Evolutionary conservation across 2,329 filamentous ascomycete genomes (phyloP).

Genomic region (Aureobasidium subglaciale): DNA sequence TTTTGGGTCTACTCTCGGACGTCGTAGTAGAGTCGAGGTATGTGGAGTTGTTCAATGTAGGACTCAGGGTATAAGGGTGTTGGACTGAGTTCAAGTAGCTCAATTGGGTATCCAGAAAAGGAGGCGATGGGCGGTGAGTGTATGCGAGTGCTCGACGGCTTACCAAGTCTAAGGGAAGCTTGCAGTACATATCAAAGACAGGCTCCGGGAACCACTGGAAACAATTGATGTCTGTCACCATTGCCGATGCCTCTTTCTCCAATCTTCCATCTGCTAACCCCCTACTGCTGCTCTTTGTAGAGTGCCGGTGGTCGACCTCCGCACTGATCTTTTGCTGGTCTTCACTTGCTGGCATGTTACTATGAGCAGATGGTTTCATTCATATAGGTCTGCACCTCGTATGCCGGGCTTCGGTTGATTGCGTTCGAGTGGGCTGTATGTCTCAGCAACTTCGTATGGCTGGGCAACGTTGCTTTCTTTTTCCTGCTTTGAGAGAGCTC

Average conservation of each 20-base stretch:
- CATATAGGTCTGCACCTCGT: slow-evolving; percentile 13
- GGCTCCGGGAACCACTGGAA: background rate
- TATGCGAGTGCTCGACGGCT: slow-evolving; percentile 13
- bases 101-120: slow-evolving; percentile 7
- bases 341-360: slow-evolving; percentile 1
- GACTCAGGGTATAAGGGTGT: background rate
- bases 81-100: slow-evolving; percentile 10
- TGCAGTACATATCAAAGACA: slow-evolving; percentile 14
- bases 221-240: slow-evolving; percentile 5
- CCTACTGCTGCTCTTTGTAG: background rate
- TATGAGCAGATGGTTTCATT: background rate
- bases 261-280: background rate
- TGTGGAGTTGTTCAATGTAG: background rate
- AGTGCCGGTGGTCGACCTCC: background rate
- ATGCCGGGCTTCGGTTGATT: slow-evolving; percentile 13
- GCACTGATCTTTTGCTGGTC: slow-evolving; percentile 13
- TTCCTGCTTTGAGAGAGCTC: slow-evolving; percentile 4
- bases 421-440: slow-evolving; percentile 13
- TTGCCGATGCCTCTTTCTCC: background rate
- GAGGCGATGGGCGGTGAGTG: slow-evolving; percentile 14
- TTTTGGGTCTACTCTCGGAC: background rate
- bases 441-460: slow-evolving; percentile 13
- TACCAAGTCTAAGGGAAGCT: slow-evolving; percentile 12
- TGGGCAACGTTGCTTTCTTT: slow-evolving; percentile 10
- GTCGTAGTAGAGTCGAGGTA: background rate